Evolutionary conservation across 176 grass and related monocot species (phyloP), one percentile per base, ranked within the genome.

Genomic region (Hyparrhenia diplandra): DNA sequence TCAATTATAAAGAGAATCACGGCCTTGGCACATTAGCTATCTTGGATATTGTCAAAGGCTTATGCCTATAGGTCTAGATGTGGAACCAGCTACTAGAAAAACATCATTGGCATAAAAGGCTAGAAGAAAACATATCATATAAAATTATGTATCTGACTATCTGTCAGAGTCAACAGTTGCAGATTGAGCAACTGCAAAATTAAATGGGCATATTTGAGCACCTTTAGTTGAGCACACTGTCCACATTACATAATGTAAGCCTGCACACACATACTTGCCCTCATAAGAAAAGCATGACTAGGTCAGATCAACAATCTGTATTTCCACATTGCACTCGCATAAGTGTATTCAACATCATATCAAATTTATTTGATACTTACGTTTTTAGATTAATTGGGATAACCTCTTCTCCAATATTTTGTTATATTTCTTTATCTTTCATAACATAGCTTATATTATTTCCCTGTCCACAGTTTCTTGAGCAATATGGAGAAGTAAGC

Each of bases 401-500:
- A 83, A 73, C 31, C 0, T 23, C 10, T 8, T 28, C 35, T 63
- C 12, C 27, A 64, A 45, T 69, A 18, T 29, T 37, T 71, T 21
- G 2, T 73, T 82, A 29, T 63, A 40, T 71, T 14, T 63, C 20
- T 77, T 25, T 81, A 30, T 60, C 49, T 3, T 79, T 67, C 67
- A 55, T 79, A 23, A 24, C 81, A 75, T 75, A 63, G 29, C 42
- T 72, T 71, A 43, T 79, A 57, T 71, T n/a, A 36, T 34, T 49
- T 77, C 8, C 29, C 62, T 81, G 61, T 71, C 37, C 73, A 49
- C 84, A 98, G 96, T 85, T 93, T 85, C 90, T 98, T 78, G 96
- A 98, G 71, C 84, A 89, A 60, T 86, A 98, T 82, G 96, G 92
- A 69, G 96, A 98, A 95, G 82, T 98, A 83, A 98, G 96, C 83